Evolutionary conservation across 2,329 filamentous ascomycete species (phyloP).

Genomic region (Colletotrichum euphorbiae): DNA sequence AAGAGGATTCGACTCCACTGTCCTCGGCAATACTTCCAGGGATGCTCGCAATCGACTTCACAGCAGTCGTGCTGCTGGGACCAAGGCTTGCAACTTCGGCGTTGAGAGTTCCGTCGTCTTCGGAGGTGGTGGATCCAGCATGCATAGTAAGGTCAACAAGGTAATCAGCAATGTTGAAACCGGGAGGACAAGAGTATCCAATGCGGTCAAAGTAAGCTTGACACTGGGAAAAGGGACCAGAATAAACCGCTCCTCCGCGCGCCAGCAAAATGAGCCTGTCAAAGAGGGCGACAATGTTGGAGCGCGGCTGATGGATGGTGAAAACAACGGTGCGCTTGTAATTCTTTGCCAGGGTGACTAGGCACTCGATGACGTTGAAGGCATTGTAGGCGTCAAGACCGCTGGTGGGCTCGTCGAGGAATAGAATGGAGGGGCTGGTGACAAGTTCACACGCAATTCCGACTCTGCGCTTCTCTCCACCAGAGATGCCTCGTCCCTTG

Average conservation of each 20-base stretch:
- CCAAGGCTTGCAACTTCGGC: conserved; percentile 75
- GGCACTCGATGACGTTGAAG: conserved; percentile 96
- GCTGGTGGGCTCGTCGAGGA: conserved; percentile 96
- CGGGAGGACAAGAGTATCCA: conserved; percentile 92
- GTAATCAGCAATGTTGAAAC: conserved; percentile 99
- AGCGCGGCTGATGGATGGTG: conserved; percentile 97
- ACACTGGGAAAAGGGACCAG: conserved; percentile 87
- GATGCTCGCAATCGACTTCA: conserved; percentile 90
- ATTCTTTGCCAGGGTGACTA: conserved; percentile 93
- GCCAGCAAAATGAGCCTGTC: conserved; percentile 93
- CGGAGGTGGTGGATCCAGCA: conserved; percentile 72
- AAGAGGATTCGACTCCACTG: conserved; percentile 69
- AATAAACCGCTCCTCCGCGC: conserved; percentile 90
- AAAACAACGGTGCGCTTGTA: conserved; percentile 98
- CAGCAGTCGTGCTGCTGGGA: conserved; percentile 86
- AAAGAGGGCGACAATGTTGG: conserved; percentile 97
- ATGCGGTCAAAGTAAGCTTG: conserved; percentile 93
- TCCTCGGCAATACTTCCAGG: conserved; percentile 79
- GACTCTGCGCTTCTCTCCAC: conserved; percentile 94
- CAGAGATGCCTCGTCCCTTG: conserved; percentile 93
- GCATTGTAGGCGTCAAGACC: conserved; percentile 97
- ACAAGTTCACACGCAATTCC: conserved; percentile 98
- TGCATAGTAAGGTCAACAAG: conserved; percentile 99
- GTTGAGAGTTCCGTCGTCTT: conserved; percentile 66
- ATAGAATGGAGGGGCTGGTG: conserved; percentile 95